Evolutionary conservation across 2,329 filamentous ascomycete species (phyloP), one percentile per base, ranked within the genome.

Genomic region (Fusarium proliferatum): DNA sequence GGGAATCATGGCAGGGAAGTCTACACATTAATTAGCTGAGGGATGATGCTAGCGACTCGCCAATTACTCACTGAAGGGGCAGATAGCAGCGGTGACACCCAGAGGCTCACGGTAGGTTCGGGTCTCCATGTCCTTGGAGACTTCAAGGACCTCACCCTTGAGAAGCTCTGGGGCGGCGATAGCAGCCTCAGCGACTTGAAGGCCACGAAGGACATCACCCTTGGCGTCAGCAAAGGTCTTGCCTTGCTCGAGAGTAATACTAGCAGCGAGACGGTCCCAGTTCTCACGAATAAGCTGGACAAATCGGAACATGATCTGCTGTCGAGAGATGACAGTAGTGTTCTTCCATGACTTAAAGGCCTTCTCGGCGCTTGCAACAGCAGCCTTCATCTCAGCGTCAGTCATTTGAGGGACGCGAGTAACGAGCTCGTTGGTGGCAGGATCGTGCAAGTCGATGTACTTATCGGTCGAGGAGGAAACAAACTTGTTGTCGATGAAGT

Each of bases 1-100:
- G 7, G 94, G 94, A 81, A 97, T 96, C 94, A 97, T 97, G 77
- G 94, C 94, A 48, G 94, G 94, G 85, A 96, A 96, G 86, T 96
- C 92, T 94, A 69, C 5, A 23, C n/a, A 34, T 6, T 10, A n/a
- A 52, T 77, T 64, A 77, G 70, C 55, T 16, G 41, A 16, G 28
- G 26, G 4, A 23, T 15, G 21, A n/a, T 45, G n/a, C n/a, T 33
- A 28, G 5, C 8, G 15, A 48, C 23, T 23, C 26, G 30, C 19
- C n/a, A 34, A 23, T 41, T 57, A 85, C 91, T 82, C 81, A 94
- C 92, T 96, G 81, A 96, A 96, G 4, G 94, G 94, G 86, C 94
- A 96, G 76, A 96, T 96, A 66, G 94, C 93, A 65, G 93, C 93
- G 48, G 93, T 91, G 39, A 96, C 91, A 62, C 94, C 94, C 79